phyloP scores from a whole-genome alignment of 352 stramenopile species.

The Halophytophthora batemanensis region DNA sequence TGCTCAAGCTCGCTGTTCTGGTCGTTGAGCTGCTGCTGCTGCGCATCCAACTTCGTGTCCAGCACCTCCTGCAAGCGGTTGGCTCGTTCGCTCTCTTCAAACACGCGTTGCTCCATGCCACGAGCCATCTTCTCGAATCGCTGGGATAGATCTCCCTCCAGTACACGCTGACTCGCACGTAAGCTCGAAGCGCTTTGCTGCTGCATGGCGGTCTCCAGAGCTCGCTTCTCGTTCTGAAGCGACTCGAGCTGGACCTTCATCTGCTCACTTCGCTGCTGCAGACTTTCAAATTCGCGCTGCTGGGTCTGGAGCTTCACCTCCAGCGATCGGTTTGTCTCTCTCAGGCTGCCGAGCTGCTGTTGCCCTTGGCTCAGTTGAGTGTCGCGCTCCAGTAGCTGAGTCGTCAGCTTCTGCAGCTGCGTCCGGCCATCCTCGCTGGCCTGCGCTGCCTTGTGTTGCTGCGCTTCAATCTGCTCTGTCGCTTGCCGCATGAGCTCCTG shows the following conservation, averaged over 20 bases:
- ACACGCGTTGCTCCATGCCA: conserved; percentile 36
- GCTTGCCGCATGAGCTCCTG: conserved; percentile 48
- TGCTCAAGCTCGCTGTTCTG: conserved; percentile 26
- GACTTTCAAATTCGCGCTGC: conserved; percentile 29
- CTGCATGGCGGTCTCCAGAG: conserved; percentile 24
- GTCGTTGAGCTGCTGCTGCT: conserved; percentile 20
- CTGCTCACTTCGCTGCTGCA: conserved; percentile 32
- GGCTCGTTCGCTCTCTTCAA: conserved; percentile 42
- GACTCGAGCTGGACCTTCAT: conserved; percentile 30
- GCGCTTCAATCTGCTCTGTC: conserved; percentile 42
- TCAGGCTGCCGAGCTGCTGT: conserved; percentile 33
- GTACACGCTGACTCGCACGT: conserved; percentile 16
- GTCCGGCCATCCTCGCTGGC: conserved; percentile 38
- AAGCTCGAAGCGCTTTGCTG: conserved; percentile 16
- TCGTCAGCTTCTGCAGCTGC: conserved; percentile 38
- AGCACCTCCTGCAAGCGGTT: conserved; percentile 37
- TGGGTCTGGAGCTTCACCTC: conserved; percentile 35
- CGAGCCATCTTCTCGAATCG: conserved; percentile 40
- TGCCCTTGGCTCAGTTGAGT: conserved; percentile 45
- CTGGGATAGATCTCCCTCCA: conserved; percentile 31
- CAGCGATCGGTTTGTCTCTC: conserved; percentile 23
- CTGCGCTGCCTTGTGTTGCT: conserved; percentile 42
- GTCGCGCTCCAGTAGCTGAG: conserved; percentile 38
- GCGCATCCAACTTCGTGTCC: conserved; percentile 24
- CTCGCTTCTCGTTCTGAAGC: conserved; percentile 37